phyloP scores from a whole-genome alignment of 2,329 filamentous ascomycete genomes.

The Phyllosticta citribraziliensis region DNA sequence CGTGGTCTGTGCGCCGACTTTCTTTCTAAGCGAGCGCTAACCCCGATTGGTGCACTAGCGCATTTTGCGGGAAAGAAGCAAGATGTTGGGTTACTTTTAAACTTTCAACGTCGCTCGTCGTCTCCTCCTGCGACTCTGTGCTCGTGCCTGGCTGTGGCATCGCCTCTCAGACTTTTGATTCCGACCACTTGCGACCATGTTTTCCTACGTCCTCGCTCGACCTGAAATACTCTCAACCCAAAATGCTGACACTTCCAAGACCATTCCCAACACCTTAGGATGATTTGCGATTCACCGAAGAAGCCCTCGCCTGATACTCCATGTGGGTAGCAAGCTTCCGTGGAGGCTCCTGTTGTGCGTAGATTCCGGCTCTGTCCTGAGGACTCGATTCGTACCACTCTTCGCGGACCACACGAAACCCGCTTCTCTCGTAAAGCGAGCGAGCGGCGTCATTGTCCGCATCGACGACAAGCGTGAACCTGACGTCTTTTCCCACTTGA shows the following conservation, averaged over 20 bases:
- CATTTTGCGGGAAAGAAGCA: not conserved
- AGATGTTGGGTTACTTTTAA: not conserved
- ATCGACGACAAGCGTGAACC: conserved; percentile 17
- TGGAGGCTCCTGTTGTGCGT: not conserved
- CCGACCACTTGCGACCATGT: not conserved
- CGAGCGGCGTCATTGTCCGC: conserved; percentile 18
- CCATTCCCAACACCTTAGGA: not conserved
- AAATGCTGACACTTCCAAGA: not conserved
- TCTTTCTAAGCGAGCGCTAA: conserved; percentile 4
- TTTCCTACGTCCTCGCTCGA: not conserved
- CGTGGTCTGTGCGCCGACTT: not conserved
- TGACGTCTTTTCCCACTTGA: not conserved
- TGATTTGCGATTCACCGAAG: not conserved
- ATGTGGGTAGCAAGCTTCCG: not conserved
- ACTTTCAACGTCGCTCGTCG: not conserved
- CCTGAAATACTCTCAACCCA: not conserved
- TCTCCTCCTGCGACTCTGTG: not conserved
- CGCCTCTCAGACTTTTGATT: not conserved
- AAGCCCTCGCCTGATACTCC: not conserved
- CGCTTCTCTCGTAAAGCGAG: conserved; percentile 18
- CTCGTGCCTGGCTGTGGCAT: not conserved
- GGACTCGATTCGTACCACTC: not conserved
- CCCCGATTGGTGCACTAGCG: not conserved
- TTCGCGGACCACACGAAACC: conserved; percentile 16
- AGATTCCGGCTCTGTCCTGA: not conserved